These are phyloP conservation scores for Ceratobasidium sp. DNA, from an alignment of 1,284 basidiomycete species.

Conservation along the genomic window DNA sequence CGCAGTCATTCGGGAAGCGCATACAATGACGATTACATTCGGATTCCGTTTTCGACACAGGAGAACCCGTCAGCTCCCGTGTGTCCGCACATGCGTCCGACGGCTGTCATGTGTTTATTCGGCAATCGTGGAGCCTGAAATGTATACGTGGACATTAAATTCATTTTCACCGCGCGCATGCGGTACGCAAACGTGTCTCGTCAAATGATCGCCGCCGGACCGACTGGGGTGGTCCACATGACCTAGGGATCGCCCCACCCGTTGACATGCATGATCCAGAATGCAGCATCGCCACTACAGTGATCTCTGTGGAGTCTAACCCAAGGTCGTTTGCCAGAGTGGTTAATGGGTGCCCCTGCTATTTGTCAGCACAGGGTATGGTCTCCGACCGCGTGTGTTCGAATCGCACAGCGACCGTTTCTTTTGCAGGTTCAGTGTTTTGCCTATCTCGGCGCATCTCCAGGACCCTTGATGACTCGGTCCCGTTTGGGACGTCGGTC, in stretches of 20 bases:
- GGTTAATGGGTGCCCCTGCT: background rate
- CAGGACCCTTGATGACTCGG: too few relatives aligned
- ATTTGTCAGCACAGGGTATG: background rate
- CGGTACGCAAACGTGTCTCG: background rate
- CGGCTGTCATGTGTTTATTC: too few relatives aligned
- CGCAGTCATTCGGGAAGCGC: too few relatives aligned
- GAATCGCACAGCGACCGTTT: background rate
- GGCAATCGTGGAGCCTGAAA: too few relatives aligned
- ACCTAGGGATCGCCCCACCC: background rate
- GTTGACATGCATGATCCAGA: background rate
- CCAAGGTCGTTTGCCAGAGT: constrained; percentile 11
- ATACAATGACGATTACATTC: too few relatives aligned
- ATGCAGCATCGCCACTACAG: background rate
- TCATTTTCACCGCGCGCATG: background rate
- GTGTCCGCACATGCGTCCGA: too few relatives aligned
- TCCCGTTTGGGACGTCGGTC: too few relatives aligned
- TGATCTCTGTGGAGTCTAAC: background rate
- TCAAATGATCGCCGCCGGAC: background rate
- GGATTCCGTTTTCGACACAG: too few relatives aligned
- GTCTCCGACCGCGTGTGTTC: constrained; percentile 3
- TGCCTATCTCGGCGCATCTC: too few relatives aligned
- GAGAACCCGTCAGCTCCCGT: too few relatives aligned
- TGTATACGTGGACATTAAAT: background rate
- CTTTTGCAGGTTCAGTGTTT: too few relatives aligned
- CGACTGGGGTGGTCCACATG: background rate